Evolutionary conservation across 2,329 filamentous ascomycete genomes (phyloP), one percentile per base, ranked within the genome.

Genomic region (Ophiostoma sp.): DNA sequence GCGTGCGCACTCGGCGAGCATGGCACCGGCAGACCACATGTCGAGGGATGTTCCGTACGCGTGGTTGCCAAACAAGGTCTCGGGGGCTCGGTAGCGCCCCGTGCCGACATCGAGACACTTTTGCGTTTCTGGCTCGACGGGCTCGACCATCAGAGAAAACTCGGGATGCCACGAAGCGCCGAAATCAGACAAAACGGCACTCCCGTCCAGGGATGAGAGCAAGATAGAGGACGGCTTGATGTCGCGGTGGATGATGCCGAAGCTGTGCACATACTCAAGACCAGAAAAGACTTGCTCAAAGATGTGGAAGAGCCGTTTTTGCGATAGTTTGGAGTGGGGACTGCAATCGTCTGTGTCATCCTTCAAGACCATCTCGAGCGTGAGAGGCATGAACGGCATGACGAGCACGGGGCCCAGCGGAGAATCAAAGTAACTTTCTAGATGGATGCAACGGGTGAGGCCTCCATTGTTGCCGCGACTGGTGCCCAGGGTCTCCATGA

Each of bases 81-180:
- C 97, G 0, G 96, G 96, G 0, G 95, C 77, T 25, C 97, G 90
- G 82, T 99, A 99, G 68, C 92, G 89, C 0, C 95, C 95, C 0
- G 95, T 98, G 48, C 96, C 96, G 33, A 99, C 93, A 80, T 99
- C 97, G 8, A 96, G 91, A 70, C 97, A 92, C 82, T 98, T 98
- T 85, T 78, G 71, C 89, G 80, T 19, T 15, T 17, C 42, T 15
- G 42, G 42, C 42, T 48, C 42, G 9, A 84, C 79, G 1, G 89
- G 85, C 80, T 99, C 96, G 17, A 88, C 87, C 3, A 83, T 82
- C 28, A 85, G 82, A 5, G 89, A 86, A 74, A 87, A 78, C 12
- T 85, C 81, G 2, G 91, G 88, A 76, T 91, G 90, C 94, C 94
- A 98, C 9, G 95, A 90, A 52, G 96, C 97, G 69, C 96, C 95